These are phyloP conservation scores for Paraleonurus japonicus DNA, from an alignment of 257 asterid species.

Conservation along the genomic window DNA sequence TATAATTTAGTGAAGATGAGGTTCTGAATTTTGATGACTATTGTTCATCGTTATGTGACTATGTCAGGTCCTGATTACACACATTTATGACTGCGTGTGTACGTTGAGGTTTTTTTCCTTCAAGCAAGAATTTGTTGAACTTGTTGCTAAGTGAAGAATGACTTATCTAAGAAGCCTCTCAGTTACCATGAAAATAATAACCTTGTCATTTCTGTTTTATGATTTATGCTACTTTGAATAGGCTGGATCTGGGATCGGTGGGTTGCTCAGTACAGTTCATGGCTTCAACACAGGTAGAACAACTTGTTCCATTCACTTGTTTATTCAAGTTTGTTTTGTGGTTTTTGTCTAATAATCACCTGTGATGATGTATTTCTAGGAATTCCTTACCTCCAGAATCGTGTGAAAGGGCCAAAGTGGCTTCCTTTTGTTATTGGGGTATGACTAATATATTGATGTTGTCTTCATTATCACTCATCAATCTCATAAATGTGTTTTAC, in stretches of 20 bases:
- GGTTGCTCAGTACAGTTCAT: slow-evolving; percentile 68
- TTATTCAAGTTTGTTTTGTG: background rate
- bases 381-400: slow-evolving; percentile 58
- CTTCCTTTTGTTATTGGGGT: slow-evolving; percentile 72
- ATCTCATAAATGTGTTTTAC: background rate
- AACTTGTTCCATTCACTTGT: background rate
- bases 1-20: background rate
- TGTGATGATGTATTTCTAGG: slow-evolving; percentile 33
- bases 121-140: background rate
- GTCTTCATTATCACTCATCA: background rate
- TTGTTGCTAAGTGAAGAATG: background rate
- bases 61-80: background rate
- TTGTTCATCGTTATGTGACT: background rate
- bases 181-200: background rate
- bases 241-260: slow-evolving; percentile 81
- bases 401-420: slow-evolving; percentile 73
- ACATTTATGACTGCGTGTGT: background rate
- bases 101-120: background rate
- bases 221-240: slow-evolving; percentile 16
- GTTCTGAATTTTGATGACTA: background rate
- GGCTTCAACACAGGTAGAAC: slow-evolving; percentile 56
- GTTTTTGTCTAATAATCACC: background rate
- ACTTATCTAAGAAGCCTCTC: background rate
- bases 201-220: background rate
- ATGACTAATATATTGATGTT: slow-evolving; percentile 15